Conservation (phyloP, 1,284 basidiomycete genomes). For the Ganoderma meredithae region DNA sequence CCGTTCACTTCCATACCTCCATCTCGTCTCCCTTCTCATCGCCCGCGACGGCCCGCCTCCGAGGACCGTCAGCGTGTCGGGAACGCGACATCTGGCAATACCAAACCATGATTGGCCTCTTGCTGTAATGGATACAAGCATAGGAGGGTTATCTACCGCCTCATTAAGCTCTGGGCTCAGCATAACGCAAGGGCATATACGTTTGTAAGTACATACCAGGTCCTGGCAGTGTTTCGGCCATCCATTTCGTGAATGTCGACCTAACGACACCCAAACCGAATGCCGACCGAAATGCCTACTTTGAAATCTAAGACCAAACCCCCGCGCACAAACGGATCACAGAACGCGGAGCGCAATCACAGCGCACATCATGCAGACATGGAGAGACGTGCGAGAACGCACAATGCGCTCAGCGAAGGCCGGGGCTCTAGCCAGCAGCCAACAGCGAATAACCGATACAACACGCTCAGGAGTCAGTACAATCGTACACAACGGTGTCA, state of each 20-base stretch:
- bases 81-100: too few relatives aligned
- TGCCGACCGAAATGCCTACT: neutral
- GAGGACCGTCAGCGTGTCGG: too few relatives aligned
- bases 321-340: neutral
- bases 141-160: too few relatives aligned
- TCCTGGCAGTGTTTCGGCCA: too few relatives aligned
- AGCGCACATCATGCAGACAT: neutral
- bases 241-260: too few relatives aligned
- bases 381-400: neutral
- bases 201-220: too few relatives aligned
- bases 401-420: neutral
- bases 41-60: too few relatives aligned
- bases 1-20: neutral
- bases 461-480: neutral
- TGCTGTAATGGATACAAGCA: too few relatives aligned
- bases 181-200: too few relatives aligned
- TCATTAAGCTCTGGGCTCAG: too few relatives aligned
- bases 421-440: neutral
- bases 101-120: too few relatives aligned
- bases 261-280: too few relatives aligned
- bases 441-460: neutral
- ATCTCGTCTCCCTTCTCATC: neutral
- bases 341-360: neutral
- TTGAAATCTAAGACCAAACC: neutral
- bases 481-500: neutral